Percentiles rank a stretch among this genome's conserved stretches.
Conservation (phyloP, 2,329 filamentous ascomycete genomes). For the Pestalotiopsis sp. region DNA sequence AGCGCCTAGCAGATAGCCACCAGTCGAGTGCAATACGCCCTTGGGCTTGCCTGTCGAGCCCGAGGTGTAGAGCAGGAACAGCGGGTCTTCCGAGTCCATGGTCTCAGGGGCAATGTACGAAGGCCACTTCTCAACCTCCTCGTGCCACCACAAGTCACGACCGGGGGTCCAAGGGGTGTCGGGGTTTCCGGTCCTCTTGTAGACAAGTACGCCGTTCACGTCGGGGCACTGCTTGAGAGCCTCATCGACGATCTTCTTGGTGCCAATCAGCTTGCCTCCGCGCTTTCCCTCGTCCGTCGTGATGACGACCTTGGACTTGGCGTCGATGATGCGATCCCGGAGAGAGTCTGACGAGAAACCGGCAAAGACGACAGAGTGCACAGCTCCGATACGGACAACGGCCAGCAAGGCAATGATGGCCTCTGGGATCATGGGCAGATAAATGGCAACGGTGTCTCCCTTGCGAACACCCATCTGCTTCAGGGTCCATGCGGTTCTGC, state of each 20-base stretch:
- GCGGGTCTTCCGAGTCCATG: constrained; percentile 91
- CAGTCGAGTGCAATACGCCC: constrained; percentile 98
- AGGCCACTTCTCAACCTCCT: constrained; percentile 97
- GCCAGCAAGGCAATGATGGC: constrained; percentile 90
- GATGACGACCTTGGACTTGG: constrained; percentile 89
- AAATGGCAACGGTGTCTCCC: constrained; percentile 95
- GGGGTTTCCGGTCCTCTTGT: constrained; percentile 84
- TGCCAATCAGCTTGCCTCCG: constrained; percentile 94
- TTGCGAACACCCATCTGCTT: constrained; percentile 97
- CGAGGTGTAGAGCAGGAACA: constrained; percentile 97
- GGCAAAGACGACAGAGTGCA: constrained; percentile 97
- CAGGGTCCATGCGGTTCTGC: constrained; percentile 81
- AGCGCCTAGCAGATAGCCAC: constrained; percentile 90
- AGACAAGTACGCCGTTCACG: constrained; percentile 84
- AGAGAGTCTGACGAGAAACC: constrained; percentile 97
- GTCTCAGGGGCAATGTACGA: constrained; percentile 86
- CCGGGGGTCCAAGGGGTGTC: constrained; percentile 89
- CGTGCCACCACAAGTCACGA: constrained; percentile 97
- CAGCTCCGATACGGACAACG: constrained; percentile 87
- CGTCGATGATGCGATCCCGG: constrained; percentile 91
- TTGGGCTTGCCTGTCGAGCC: constrained; percentile 98
- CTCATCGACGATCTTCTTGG: constrained; percentile 99
- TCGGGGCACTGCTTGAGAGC: constrained; percentile 94
- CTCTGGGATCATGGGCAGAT: constrained; percentile 98
- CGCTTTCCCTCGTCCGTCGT: constrained; percentile 98